These are phyloP conservation scores for Erythrobasidium hasegawianum DNA, from an alignment of 1,284 basidiomycete species.

Conservation along the genomic window DNA sequence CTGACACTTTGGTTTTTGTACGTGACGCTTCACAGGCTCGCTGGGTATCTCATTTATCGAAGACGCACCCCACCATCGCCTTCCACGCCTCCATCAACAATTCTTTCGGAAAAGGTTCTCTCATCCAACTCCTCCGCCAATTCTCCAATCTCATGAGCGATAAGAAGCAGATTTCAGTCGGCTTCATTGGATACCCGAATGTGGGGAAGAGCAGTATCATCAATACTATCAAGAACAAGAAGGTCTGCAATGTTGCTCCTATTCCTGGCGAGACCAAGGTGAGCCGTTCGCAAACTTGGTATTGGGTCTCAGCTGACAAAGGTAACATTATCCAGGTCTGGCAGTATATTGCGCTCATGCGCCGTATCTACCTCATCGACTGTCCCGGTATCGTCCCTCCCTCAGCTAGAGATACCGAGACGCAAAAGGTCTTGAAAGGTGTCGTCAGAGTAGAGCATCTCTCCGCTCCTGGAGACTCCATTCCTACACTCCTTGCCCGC, in stretches of 20 bases:
- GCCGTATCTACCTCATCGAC: constrained; percentile 97
- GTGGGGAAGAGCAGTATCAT: constrained; percentile 97
- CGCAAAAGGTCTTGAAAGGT: constrained; percentile 91
- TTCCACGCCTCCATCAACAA: constrained; percentile 99
- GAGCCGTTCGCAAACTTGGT: too few relatives aligned
- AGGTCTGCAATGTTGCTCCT: constrained; percentile 95
- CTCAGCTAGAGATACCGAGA: constrained; percentile 82
- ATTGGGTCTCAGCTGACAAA: too few relatives aligned
- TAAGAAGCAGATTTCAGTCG: constrained; percentile 99
- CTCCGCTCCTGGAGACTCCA: constrained; percentile 87
- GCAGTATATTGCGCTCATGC: constrained; percentile 98
- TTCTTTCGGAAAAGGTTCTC: constrained; percentile 96
- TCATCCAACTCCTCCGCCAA: constrained; percentile 94
- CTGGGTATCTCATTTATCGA: constrained; percentile 95
- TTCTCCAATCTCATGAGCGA: constrained; percentile 96
- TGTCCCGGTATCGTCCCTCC: constrained; percentile 97
- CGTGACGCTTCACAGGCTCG: constrained; percentile 77
- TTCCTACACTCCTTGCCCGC: constrained; percentile 78
- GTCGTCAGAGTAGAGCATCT: constrained; percentile 96
- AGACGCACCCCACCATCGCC: constrained; percentile 90
- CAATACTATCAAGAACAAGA: constrained; percentile 97
- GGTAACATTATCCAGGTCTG: too few relatives aligned
- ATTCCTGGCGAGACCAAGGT: constrained; percentile 98
- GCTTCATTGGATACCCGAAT: constrained; percentile 97
- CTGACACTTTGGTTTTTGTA: constrained; percentile 1